phyloP scores from a whole-genome alignment of 1,139 yeast species.

The Candida mesenterica region DNA sequence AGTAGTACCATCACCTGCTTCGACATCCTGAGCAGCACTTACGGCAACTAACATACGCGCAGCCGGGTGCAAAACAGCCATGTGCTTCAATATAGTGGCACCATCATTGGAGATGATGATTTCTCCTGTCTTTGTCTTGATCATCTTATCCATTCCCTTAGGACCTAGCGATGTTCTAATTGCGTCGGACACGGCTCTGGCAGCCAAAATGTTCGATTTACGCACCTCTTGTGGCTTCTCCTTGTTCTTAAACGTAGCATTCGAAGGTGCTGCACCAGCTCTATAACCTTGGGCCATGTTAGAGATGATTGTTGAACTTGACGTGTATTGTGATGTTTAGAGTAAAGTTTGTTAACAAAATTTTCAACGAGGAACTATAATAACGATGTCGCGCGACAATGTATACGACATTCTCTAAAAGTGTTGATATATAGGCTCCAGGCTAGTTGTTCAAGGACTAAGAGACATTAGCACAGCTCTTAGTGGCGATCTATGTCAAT shows the following conservation, averaged over 20 bases:
- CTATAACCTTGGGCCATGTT: constrained; percentile 17
- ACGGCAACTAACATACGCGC: constrained; percentile 98
- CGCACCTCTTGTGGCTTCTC: constrained; percentile 99
- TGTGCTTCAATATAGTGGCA: constrained; percentile 91
- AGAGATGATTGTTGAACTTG: neutral
- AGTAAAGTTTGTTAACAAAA: neutral
- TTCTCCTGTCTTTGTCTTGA: constrained; percentile 88
- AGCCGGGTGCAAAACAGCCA: constrained; percentile 98
- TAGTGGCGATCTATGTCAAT: too few relatives aligned
- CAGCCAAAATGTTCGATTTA: constrained; percentile 88
- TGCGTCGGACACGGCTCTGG: constrained; percentile 97
- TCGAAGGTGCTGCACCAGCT: constrained; percentile 55
- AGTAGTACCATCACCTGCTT: constrained; percentile 99
- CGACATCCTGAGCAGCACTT: constrained; percentile 96
- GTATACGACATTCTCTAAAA: too few relatives aligned
- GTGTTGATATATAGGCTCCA: too few relatives aligned
- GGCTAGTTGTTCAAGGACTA: too few relatives aligned
- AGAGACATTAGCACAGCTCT: too few relatives aligned
- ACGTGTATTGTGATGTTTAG: neutral
- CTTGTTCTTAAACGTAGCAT: constrained; percentile 87
- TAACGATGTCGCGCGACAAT: neutral
- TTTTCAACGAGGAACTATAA: neutral
- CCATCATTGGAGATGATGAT: constrained; percentile 97
- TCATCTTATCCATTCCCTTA: constrained; percentile 99
- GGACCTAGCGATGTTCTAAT: constrained; percentile 97